A percentile compares a stretch with the other conserved stretches of the same genome.
Conservation (phyloP, 2,329 filamentous ascomycete genomes). For the Ophiosphaerella narmari region DNA sequence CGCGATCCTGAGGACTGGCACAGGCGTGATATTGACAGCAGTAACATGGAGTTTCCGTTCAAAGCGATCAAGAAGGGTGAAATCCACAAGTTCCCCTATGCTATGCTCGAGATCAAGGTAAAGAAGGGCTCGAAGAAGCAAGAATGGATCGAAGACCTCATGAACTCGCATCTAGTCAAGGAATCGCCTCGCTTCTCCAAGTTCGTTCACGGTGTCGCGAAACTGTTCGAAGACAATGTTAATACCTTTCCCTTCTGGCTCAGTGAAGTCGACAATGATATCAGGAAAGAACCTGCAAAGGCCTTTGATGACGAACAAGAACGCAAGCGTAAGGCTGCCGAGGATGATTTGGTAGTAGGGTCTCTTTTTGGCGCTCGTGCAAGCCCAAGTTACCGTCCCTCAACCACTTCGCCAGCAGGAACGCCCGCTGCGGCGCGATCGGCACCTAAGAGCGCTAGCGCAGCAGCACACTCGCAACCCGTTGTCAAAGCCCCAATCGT, state of each 20-base stretch:
- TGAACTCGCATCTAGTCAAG: conserved; percentile 90
- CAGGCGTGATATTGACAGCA: conserved; percentile 83
- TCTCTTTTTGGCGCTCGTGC: conserved; percentile 70
- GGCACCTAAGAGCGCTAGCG: conserved; percentile 23
- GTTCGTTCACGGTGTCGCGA: conserved; percentile 90
- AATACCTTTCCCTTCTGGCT: conserved; percentile 98
- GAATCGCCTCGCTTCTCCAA: conserved; percentile 91
- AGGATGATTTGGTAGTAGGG: conserved; percentile 87
- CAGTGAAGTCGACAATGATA: conserved; percentile 87
- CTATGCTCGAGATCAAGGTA: conserved; percentile 90
- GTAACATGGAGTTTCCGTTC: conserved; percentile 85
- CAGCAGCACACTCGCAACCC: conserved; percentile 26
- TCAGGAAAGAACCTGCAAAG: conserved; percentile 86
- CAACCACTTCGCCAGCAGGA: conserved; percentile 68
- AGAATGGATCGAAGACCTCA: conserved; percentile 88
- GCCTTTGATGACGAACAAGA: conserved; percentile 93
- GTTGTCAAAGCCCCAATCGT: conserved; percentile 19
- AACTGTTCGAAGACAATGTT: conserved; percentile 90
- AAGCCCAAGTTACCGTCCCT: conserved; percentile 54
- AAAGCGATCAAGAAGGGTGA: conserved; percentile 86
- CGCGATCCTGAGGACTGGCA: conserved; percentile 91
- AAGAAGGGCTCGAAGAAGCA: conserved; percentile 67
- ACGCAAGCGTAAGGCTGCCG: conserved; percentile 76
- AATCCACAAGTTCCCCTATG: conserved; percentile 86
- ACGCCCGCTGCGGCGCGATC: conserved; percentile 56